Conservation (phyloP, 2,329 filamentous ascomycete genomes). For the Beauveria varroae region DNA sequence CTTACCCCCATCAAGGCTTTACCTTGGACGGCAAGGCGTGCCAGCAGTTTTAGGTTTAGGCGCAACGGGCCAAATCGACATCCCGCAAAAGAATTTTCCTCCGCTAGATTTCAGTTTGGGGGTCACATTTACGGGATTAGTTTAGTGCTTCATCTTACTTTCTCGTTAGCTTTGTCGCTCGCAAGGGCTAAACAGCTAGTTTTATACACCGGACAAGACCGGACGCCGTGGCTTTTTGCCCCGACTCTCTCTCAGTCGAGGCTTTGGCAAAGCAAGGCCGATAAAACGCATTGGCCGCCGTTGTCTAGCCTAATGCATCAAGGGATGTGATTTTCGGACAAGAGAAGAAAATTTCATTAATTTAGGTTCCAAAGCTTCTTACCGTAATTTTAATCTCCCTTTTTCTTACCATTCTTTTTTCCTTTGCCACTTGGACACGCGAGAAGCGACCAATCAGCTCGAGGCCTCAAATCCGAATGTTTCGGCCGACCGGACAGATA, state of each 20-base stretch:
- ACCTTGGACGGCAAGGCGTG: too few relatives aligned
- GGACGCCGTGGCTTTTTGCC: neutral
- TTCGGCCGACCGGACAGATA: slow-evolving; percentile 6
- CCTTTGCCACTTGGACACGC: neutral
- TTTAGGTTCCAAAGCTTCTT: neutral
- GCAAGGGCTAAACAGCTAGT: too few relatives aligned
- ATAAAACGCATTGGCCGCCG: neutral
- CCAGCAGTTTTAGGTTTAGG: neutral
- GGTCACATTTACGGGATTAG: neutral
- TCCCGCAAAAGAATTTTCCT: neutral
- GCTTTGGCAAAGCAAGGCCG: neutral
- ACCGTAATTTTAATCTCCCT: neutral
- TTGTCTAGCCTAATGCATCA: neutral
- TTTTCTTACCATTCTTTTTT: neutral
- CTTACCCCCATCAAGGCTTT: too few relatives aligned
- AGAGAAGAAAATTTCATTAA: too few relatives aligned
- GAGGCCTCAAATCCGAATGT: neutral
- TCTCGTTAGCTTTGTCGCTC: too few relatives aligned
- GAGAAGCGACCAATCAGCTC: neutral
- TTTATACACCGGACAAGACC: neutral
- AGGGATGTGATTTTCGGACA: neutral
- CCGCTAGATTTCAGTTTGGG: neutral
- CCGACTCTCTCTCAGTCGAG: neutral
- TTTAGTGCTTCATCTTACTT: neutral
- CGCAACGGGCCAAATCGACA: slow-evolving; percentile 1